phyloP scores from a whole-genome alignment of 1,139 yeast genomes.

The Groenewaldozyma auringiensis region DNA sequence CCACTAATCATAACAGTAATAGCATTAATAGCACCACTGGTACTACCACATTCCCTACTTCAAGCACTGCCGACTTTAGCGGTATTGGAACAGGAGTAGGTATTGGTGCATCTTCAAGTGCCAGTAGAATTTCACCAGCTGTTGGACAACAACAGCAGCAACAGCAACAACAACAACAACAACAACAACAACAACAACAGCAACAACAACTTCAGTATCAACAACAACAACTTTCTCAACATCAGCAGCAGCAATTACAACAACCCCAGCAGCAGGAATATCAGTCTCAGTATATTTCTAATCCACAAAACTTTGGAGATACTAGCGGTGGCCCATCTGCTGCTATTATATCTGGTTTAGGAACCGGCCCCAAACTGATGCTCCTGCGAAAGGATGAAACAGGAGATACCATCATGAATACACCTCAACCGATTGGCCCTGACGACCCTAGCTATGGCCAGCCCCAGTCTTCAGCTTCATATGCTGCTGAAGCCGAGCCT shows the following conservation, averaged over 20 bases:
- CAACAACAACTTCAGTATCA: constrained; percentile 6
- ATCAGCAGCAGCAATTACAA: not conserved
- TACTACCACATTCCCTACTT: not conserved
- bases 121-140: not conserved
- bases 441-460: not conserved
- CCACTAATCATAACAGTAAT: not conserved
- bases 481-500: not conserved
- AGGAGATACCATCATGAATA: not conserved
- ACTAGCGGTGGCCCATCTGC: not conserved
- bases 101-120: not conserved
- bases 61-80: not conserved
- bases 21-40: not conserved
- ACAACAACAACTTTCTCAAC: not conserved
- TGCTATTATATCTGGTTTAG: constrained; percentile 1
- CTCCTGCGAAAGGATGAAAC: constrained; percentile 2
- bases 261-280: constrained; percentile 2
- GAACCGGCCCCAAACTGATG: constrained; percentile 1
- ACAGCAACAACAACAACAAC: not conserved
- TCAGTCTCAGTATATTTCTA: no score
- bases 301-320: not conserved
- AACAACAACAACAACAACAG: constrained; percentile 1
- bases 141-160: not conserved
- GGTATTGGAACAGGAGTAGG: not conserved
- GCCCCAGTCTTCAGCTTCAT: not conserved
- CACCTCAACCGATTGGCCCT: not conserved